These are phyloP conservation scores for Ganoderma sinense DNA, from an alignment of 1,284 basidiomycete genomes.

Conservation along the genomic window DNA sequence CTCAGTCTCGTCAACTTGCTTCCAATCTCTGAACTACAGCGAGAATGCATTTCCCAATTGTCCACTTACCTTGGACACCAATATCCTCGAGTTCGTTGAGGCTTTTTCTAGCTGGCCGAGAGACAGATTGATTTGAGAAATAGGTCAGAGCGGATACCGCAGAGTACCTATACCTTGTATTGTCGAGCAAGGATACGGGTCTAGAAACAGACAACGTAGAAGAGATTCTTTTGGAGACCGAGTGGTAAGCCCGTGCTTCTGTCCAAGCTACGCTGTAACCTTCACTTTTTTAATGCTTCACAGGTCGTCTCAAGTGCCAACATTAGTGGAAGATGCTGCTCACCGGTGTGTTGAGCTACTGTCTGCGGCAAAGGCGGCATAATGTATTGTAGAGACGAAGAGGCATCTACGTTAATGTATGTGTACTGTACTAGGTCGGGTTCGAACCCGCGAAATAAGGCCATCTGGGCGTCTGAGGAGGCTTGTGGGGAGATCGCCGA, in stretches of 20 bases:
- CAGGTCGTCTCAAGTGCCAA: slow-evolving; percentile 36
- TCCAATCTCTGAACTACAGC: slow-evolving; percentile 54
- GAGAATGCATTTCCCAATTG: slow-evolving; percentile 56
- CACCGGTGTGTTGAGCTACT: slow-evolving; percentile 33
- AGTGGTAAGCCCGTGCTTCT: slow-evolving; percentile 64
- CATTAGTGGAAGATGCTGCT: slow-evolving; percentile 29
- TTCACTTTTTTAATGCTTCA: background rate
- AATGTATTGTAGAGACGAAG: background rate
- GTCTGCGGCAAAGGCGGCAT: background rate
- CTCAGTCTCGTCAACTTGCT: slow-evolving; percentile 71
- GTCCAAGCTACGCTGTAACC: background rate
- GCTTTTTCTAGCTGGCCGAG: background rate
- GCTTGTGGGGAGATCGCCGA: slow-evolving; percentile 31
- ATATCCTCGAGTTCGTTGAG: slow-evolving; percentile 71
- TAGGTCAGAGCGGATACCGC: slow-evolving; percentile 83
- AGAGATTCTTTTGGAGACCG: slow-evolving; percentile 81
- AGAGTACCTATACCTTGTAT: slow-evolving; percentile 79
- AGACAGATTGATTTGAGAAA: background rate
- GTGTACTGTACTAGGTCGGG: background rate
- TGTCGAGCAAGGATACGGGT: slow-evolving; percentile 74
- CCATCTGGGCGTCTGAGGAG: background rate
- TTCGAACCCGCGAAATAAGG: background rate
- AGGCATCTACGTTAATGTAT: background rate
- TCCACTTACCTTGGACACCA: slow-evolving; percentile 74
- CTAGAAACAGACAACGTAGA: slow-evolving; percentile 76